Evolutionary conservation across 2,329 filamentous ascomycete species (phyloP).

Genomic region (Corynespora cassiicola): DNA sequence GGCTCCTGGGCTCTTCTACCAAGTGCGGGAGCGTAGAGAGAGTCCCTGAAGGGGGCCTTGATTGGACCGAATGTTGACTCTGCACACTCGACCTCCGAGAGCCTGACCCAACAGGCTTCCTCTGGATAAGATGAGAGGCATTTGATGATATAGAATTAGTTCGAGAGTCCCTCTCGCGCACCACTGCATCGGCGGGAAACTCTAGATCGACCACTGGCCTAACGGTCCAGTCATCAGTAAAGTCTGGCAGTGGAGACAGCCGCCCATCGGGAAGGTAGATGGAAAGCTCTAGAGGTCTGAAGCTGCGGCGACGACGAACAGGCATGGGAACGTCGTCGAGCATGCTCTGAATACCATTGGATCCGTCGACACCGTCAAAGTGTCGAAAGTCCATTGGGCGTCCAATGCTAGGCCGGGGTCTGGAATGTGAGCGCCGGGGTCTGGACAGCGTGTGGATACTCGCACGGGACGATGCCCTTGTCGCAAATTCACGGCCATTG

Average conservation of each 20-base stretch:
- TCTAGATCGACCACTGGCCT: constrained; percentile 30
- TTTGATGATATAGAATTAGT: constrained; percentile 35
- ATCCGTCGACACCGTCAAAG: constrained; percentile 37
- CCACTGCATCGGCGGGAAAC: constrained; percentile 39
- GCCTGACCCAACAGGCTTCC: constrained; percentile 39
- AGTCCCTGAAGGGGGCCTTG: constrained; percentile 19
- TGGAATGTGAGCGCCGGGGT: constrained; percentile 38
- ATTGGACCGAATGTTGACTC: constrained; percentile 24
- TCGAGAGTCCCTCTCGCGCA: constrained; percentile 37
- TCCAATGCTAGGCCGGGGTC: constrained; percentile 41
- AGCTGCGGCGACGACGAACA: constrained; percentile 39
- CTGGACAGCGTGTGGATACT: constrained; percentile 38
- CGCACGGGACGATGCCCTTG: constrained; percentile 41
- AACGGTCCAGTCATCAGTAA: constrained; percentile 37
- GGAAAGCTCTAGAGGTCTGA: constrained; percentile 47
- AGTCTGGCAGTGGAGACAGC: constrained; percentile 49
- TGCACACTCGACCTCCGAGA: constrained; percentile 38
- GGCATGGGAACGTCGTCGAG: constrained; percentile 38
- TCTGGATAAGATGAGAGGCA: constrained; percentile 36
- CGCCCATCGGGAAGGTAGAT: constrained; percentile 44
- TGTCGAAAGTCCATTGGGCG: constrained; percentile 45
- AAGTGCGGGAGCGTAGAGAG: constrained; percentile 31
- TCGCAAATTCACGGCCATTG: constrained; percentile 40
- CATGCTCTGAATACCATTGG: constrained; percentile 39
- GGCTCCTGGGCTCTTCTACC: constrained; percentile 28